These are phyloP conservation scores for Galeopsis tetrahit DNA, from an alignment of 257 asterid genomes.

Conservation along the genomic window DNA sequence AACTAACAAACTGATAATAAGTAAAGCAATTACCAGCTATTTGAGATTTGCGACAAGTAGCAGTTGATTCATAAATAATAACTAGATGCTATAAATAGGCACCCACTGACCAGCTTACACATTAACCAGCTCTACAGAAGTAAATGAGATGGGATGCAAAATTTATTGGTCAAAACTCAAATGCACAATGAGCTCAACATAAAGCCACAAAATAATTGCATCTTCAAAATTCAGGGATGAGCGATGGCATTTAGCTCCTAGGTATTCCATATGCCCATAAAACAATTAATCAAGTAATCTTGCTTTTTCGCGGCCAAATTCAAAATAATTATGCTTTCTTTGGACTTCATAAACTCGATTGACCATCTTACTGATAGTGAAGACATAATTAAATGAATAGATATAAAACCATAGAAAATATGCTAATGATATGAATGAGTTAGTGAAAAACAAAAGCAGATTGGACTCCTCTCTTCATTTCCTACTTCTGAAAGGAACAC, in stretches of 20 bases:
- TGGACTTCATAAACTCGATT: not conserved
- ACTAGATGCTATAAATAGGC: not conserved
- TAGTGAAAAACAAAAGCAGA: not conserved
- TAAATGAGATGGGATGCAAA: not conserved
- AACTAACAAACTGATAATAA: constrained; percentile 15
- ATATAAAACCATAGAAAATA: not conserved
- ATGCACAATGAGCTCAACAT: constrained; percentile 13
- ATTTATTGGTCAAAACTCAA: not conserved
- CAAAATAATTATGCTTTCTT: not conserved
- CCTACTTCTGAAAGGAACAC: not conserved
- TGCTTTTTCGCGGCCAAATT: constrained; percentile 16
- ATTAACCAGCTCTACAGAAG: constrained; percentile 8
- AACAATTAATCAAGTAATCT: not conserved
- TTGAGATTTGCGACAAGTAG: constrained; percentile 7
- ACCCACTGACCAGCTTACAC: not conserved
- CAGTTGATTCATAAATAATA: constrained; percentile 10
- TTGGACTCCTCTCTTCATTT: not conserved
- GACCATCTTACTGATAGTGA: constrained; percentile 3
- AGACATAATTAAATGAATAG: not conserved
- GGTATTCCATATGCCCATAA: not conserved
- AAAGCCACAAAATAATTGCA: constrained; percentile 13
- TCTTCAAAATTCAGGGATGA: constrained; percentile 5
- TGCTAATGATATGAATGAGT: not conserved
- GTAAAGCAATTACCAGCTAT: not conserved
- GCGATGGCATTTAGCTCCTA: not conserved